Base-by-base conservation (phyloP, 2,329 filamentous ascomycete species). In the Trichoderma breve region DNA sequence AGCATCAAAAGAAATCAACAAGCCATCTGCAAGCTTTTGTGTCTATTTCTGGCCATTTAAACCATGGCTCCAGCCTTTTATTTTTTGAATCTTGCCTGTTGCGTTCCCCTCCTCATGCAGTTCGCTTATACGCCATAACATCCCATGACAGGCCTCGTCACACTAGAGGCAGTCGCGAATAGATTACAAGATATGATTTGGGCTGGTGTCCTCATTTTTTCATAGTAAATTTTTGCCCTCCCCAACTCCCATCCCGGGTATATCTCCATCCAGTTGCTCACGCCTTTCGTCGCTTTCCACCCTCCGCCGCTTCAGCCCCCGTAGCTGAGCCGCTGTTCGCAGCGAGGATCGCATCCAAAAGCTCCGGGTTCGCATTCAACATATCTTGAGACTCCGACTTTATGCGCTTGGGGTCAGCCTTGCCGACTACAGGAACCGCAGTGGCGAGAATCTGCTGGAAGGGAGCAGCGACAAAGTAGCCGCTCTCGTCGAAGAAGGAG, bases 381-480 rank as follows among this genome's bases (percentile, higher is more conserved):
- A 83, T 76, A 32, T 82, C 79, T 64, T 82, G 78, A 6, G 81
- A 77, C 3, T 80, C 78, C 51, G 78, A 75, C 73, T 77, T 78
- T n/a, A 85, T 85, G 71, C 86, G 85, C 80, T 88, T 87, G 47
- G 90, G 87, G 77, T 95, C 93, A 36, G 86, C 86, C 75, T 85
- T 86, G 65, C 90, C 92, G 73, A 95, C 86, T 36, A 87, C 79
- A 1, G 90, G 88, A 4, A 95, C 85, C 53, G 87, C 86, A n/a
- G 86, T 87, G 12, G 92, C 92, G 62, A 96, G 84, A 83, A 93
- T 89, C 79, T 90, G 88, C 86, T 96, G 93, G 82, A 96, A 95
- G 6, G 93, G 93, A 75, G 88, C 84, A 9, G 89, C 87, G 60
- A 94, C 87, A 79, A 96, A 94, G 80, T 86, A 88, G 64, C 93